Evolutionary conservation across 2,329 filamentous ascomycete species (phyloP), one percentile per base, ranked within the genome.

Genomic region (Diaporthe vexans): DNA sequence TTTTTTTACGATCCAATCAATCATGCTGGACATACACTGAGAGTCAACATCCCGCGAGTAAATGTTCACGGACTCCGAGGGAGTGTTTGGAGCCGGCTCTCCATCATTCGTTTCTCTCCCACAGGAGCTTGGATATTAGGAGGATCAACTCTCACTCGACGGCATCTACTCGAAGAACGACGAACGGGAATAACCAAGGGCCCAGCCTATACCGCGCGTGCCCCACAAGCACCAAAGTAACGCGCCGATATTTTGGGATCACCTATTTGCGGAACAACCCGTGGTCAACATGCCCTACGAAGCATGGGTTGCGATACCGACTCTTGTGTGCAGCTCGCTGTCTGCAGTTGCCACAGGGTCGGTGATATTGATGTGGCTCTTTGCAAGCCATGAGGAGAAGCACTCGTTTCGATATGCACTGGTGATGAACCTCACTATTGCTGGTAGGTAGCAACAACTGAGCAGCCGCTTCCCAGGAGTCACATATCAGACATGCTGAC

Each of bases 331-430:
- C 68, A 74, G 73, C 52, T 13, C 58, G 33, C 43, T 74, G 21
- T 74, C 73, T 54, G 73, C 73, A 4, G n/a, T 74, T 72, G 73
- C 73, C 26, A 74, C 73, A n/a, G 73, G 73, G 24, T 51, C 43
- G 58, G 73, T 74, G 15, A 72, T 72, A 29, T n/a, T 74, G 68
- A 26, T 74, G 40, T 74, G 73, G 73, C 37, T 52, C 2, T 54
- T 65, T n/a, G 59, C 73, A 17, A 57, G 73, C 11, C 48, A 74
- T 24, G 59, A 74, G 4, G 68, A 74, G 2, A 74, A 74, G 52
- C 71, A 71, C 35, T 74, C 68, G 7, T 72, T 74, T 19, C 69
- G 73, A 54, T 72, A 74, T 29, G 57, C 63, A 56, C 58, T 74
- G 48, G 71, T 74, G 19, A 74, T 74, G 68, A 74, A 74, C 37